A percentile compares a stretch with the other conserved stretches of the same genome.
Evolutionary conservation across 768 basidiomycete genomes (phyloP).

Genomic region (Multifurca ochricompacta): DNA sequence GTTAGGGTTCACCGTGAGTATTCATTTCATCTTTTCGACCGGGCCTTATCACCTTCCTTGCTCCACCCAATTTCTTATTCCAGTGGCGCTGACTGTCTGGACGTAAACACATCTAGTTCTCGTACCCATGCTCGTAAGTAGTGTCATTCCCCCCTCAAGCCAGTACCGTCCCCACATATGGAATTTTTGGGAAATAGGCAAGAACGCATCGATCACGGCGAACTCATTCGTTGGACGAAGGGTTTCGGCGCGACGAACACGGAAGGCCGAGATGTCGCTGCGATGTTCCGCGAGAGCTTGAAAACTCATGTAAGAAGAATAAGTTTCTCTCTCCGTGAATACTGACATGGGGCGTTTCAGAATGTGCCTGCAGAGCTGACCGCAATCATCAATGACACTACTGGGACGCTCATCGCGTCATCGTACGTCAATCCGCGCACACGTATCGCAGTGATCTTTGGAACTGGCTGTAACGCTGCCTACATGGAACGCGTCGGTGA

Average conservation of each 20-base stretch:
- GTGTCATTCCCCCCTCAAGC: constrained; percentile 6
- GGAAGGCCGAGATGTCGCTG: constrained; percentile 88
- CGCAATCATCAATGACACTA: constrained; percentile 95
- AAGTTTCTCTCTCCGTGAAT: background rate
- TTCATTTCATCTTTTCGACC: constrained; percentile 1
- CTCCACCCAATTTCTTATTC: constrained; percentile 3
- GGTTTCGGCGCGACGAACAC: constrained; percentile 90
- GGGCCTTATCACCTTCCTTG: constrained; percentile 13
- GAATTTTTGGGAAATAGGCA: constrained; percentile 44
- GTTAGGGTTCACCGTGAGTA: constrained; percentile 85
- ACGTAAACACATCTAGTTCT: constrained; percentile 50
- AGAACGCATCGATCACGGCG: constrained; percentile 86
- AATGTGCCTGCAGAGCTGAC: constrained; percentile 76
- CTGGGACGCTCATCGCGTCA: constrained; percentile 94
- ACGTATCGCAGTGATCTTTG: constrained; percentile 93
- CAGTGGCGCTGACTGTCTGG: constrained; percentile 15
- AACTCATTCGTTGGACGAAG: constrained; percentile 98
- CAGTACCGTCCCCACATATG: background rate
- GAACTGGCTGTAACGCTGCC: constrained; percentile 97
- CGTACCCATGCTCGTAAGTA: constrained; percentile 87
- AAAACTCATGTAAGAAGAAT: constrained; percentile 58
- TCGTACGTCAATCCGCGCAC: constrained; percentile 89
- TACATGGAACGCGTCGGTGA: constrained; percentile 88
- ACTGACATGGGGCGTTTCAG: constrained; percentile 33
- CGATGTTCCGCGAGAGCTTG: constrained; percentile 83